Base-by-base conservation (phyloP, 2,329 filamentous ascomycete species). In the Golovinomyces cichoracearum region DNA sequence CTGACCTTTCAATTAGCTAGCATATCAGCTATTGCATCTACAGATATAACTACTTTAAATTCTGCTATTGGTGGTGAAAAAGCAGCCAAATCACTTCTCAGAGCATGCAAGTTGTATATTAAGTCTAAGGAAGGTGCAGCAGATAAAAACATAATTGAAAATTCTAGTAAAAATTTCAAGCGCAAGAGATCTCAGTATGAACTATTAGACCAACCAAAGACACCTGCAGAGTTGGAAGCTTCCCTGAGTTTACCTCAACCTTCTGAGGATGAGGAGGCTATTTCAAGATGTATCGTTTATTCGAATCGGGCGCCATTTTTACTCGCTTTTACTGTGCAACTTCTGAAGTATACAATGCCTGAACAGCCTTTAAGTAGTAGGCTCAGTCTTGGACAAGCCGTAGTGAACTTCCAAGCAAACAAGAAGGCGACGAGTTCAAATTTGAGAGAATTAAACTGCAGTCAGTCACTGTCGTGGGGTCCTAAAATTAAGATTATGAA, bases 281-380 rank as follows among this genome's bases (percentile, higher is more conserved):
- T 93, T 4, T 65, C 67, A 13, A 61, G 64, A 1, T 72, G 73
- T 0, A 65, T 67, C 0, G 55, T 93, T 1, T 65, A 77, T 52
- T 90, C 83, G 0, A 92, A 93, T 57, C 70, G 85, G 35, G 84
- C 85, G 1, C 84, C 85, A 1, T 65, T 93, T 1, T 76, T 93
- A 1, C 68, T 93, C 4, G 83, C 83, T 0, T 92, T 92, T 62
- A 76, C 80, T 0, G 72, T 84, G 13, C 73, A 76, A 51, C 60
- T 88, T 45, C 61, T 92, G 44, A 78, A 80, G 42, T 77, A 80
- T 58, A 92, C 83, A 0, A 88, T 86, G 78, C 81, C 84, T 0
- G 78, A 82, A 54, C 85, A 93, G 60, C 84, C 84, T 2, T 68
- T 78, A 2, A 90, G 82, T n/a, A 88, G 83, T 59, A 70, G 83